A percentile compares a stretch with the other conserved stretches of the same genome.
Conservation (phyloP, 1,284 basidiomycete genomes). For the Ganoderma leucocontextum region DNA sequence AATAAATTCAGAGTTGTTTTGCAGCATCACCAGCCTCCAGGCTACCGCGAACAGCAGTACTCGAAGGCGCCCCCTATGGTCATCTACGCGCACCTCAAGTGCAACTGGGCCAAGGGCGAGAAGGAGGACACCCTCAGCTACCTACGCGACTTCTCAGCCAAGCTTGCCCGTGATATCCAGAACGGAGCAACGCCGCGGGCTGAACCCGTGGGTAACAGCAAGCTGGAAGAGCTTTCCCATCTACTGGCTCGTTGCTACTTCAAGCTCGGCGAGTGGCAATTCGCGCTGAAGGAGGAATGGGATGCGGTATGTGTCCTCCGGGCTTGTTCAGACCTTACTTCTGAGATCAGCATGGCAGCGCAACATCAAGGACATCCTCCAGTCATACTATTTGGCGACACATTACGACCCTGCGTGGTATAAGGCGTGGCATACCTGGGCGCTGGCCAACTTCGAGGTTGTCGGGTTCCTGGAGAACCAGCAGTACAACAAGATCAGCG, state of each 20-base stretch:
- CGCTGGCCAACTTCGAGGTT: constrained; percentile 95
- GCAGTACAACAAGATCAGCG: constrained; percentile 64
- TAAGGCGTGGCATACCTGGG: constrained; percentile 99
- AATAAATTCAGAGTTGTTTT: neutral
- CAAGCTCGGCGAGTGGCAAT: constrained; percentile 97
- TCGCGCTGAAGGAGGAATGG: constrained; percentile 84
- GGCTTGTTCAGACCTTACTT: neutral
- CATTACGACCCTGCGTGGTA: constrained; percentile 96
- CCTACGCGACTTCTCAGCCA: constrained; percentile 86
- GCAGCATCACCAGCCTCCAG: constrained; percentile 30
- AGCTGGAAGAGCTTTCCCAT: constrained; percentile 81
- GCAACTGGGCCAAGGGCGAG: constrained; percentile 92
- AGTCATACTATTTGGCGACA: constrained; percentile 89
- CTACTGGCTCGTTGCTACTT: constrained; percentile 97
- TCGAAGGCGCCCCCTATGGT: constrained; percentile 93
- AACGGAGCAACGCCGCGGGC: constrained; percentile 57
- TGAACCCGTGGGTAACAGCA: constrained; percentile 54
- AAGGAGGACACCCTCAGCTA: constrained; percentile 86
- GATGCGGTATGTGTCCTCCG: constrained; percentile 61
- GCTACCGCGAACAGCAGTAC: constrained; percentile 53
- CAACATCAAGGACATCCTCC: constrained; percentile 83
- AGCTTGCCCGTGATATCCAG: constrained; percentile 80
- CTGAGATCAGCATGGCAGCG: constrained; percentile 52
- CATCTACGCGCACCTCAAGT: constrained; percentile 97
- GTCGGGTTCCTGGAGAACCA: constrained; percentile 84